Base-by-base conservation (phyloP, 768 basidiomycete species). In the Lactarius tabidus region DNA sequence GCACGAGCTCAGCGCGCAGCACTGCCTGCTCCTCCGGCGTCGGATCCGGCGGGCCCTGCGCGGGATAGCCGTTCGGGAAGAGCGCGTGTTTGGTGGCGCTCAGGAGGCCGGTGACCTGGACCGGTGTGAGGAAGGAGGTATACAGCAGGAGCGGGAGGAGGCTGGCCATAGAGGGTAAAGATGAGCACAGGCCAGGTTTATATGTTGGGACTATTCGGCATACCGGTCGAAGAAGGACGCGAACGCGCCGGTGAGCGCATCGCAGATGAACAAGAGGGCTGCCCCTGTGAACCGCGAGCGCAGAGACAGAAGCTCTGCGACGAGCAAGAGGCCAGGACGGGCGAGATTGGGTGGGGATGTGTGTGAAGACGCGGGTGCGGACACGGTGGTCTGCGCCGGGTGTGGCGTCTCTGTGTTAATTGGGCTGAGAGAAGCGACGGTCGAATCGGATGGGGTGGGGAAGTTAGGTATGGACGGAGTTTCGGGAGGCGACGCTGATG, bases 51-150 rank as follows among this genome's bases (percentile, higher is more conserved):
- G 89, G 85, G 1, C 86, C 75, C 0, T 87, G 85, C 0, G 83
- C 90, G 1, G 93, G 94, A 76, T 92, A 93, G 17, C 96, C 95
- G 67, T 87, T 86, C 4, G 96, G 95, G 73, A 96, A 98, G 31
- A 98, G 79, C 9, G 88, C 82, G 10, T 81, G 81, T 70, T 91
- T 92, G 17, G 85, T 76, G 6, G 81, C 72, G 41, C 84, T 82
- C 41, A 86, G 78, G 31, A 82, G 73, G 36, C 78, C 78, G 23
- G 88, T 79, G 29, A 91, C 73, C 57, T 83, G 81, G 6, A 78
- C 66, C 6, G 84, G 78, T 1, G 85, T 81, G 29, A 84, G 78
- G 62, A 89, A 76, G 23, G 81, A 75, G 0, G 78, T 79, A 67
- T 81, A 79, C 56, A 97, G 76, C 57, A 91, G 71, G 71, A 90